Evolutionary conservation across 2,329 filamentous ascomycete species (phyloP), one percentile per base, ranked within the genome.

Genomic region (Calonectria honghensis): DNA sequence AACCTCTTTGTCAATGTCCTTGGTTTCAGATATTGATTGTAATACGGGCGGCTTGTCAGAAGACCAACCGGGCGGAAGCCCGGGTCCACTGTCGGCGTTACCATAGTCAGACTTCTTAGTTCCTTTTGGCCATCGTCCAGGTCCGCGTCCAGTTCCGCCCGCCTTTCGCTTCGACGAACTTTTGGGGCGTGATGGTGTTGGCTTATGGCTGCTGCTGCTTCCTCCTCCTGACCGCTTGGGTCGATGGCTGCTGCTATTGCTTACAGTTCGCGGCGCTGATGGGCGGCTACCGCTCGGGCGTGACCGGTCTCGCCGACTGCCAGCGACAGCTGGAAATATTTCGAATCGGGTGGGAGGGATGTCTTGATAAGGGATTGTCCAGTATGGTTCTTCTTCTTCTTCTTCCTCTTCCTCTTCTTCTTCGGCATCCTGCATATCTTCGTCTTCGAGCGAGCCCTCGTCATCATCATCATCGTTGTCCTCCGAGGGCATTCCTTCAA

Each of bases 331-430:
- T 11, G 95, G 95, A 80, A 94, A 96, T 51, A 97, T 91, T 79
- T 96, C 93, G 83, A 95, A 97, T 41, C 95, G 91, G 2, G 88
- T 92, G 0, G 92, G 87, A 3, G 94, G 94, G 32, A 97, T 94
- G 63, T 87, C 84, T 18, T 85, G 85, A 80, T 92, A 92, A 2
- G 86, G 82, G 4, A 82, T 79, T 14, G 83, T 81, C 90, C 90
- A 92, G 51, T 85, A 81, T 10, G 84, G 81, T 10, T 65, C 51
- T 35, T 65, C 51, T 10, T 65, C 51, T 35, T 65, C 51, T 35
- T 65, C 51, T 10, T 65, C 51, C 11, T 65, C 51, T 10, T 65
- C 51, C 11, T 65, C 51, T 3, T 80, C 81, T 32, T 84, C 82
- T 2, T 63, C 57, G 4, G 27, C 57, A 20, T 63, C 57, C 16